Base-by-base conservation (phyloP, 2,329 filamentous ascomycete genomes). In the Plenodomus biglobosus region DNA sequence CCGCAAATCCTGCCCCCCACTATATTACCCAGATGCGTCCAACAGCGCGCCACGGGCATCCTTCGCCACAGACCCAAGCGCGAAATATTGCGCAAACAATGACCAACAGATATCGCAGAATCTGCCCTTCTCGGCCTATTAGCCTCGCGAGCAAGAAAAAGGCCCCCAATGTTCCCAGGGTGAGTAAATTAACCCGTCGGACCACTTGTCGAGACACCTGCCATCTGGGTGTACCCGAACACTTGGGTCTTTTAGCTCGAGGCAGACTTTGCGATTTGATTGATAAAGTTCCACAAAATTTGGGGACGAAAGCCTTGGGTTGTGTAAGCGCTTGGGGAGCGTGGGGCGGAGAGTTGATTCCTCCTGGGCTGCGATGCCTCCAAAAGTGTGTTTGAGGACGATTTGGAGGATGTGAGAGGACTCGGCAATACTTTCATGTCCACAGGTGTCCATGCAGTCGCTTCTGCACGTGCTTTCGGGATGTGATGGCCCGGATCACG, bases 261-360 rank as follows among this genome's bases (percentile, higher is more conserved):
- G 50, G 50, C 47, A 53, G 42, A 51, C 39, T 45, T n/a, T 30
- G 47, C 46, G 32, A 46, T 46, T 11, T 58, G 47, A 53, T 53
- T 55, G 52, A 43, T 38, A 35, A 46, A 40, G 43, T 52, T 53
- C 43, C 24, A 44, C 32, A 40, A 35, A 19, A 15, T 34, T 21
- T 18, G 7, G 40, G 27, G 40, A 24, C 36, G n/a, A 32, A 32
- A 32, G 27, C 13, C 13, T 32, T 11, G 13, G 3, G 27, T 3
- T 32, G 11, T 32, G 27, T 32, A 10, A 48, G 47, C 55, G 55
- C 49, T 47, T 41, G 46, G 11, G n/a, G 32, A 48, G 15, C 17
- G 13, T 10, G 38, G 36, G 42, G 36, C 27, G 27, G 27, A 32
- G 27, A 11, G 15, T 15, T 10, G 13, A 32, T 6, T 32, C 27